Percentiles rank a stretch among this genome's conserved stretches.
phyloP scores from a whole-genome alignment of 441 rosid genomes.

The Geranium incanum region DNA sequence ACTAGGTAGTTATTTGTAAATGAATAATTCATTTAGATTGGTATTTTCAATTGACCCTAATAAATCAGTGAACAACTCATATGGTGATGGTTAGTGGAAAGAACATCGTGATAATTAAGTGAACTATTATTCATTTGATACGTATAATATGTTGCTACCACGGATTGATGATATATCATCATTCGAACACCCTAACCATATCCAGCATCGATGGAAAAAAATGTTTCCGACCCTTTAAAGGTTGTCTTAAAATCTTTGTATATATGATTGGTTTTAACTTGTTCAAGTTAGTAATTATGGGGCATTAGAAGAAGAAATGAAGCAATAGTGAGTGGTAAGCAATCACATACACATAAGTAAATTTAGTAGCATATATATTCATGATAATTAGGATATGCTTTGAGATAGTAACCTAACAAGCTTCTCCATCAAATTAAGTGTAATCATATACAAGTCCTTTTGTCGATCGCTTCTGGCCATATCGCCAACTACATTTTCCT shows the following conservation, averaged over 20 bases:
- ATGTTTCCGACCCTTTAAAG: not conserved
- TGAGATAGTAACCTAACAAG: slow-evolving; percentile 4
- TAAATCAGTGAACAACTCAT: too few species aligned
- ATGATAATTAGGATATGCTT: not conserved
- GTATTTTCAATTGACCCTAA: too few species aligned
- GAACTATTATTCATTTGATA: too few species aligned
- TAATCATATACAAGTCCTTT: not conserved
- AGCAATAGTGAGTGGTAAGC: not conserved
- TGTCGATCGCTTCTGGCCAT: not conserved
- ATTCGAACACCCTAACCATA: too few species aligned
- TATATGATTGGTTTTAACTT: not conserved
- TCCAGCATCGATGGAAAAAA: not conserved
- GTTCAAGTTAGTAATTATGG: not conserved
- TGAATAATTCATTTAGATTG: too few species aligned
- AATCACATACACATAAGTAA: not conserved
- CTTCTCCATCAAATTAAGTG: not conserved
- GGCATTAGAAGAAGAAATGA: not conserved
- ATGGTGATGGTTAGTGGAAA: too few species aligned
- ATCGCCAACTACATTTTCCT: not conserved
- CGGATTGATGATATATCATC: too few species aligned
- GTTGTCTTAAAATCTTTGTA: not conserved
- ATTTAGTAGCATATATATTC: not conserved
- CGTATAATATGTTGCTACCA: too few species aligned
- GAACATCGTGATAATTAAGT: too few species aligned
- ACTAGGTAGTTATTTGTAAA: too few species aligned